A percentile compares a stretch with the other conserved stretches of the same genome.
These are phyloP conservation scores for Fonsecaea erecta DNA, from an alignment of 2,329 filamentous ascomycete species.

Conservation along the genomic window DNA sequence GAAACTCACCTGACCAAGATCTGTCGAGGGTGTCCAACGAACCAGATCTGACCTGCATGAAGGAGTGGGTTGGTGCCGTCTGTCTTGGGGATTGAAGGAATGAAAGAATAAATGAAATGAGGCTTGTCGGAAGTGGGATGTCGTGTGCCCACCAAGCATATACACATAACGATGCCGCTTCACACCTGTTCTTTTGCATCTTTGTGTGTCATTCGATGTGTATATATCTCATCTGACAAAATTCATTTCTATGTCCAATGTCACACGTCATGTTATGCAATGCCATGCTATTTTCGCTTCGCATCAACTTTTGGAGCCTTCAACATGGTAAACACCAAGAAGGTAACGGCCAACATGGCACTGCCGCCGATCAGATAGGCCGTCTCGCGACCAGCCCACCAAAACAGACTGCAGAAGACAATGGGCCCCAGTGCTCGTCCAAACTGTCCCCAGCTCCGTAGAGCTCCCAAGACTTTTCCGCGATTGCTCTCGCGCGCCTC, in stretches of 20 bases:
- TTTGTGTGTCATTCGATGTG: not conserved
- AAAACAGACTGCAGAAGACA: conserved; percentile 92
- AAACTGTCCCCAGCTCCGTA: conserved; percentile 81
- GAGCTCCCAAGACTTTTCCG: conserved; percentile 81
- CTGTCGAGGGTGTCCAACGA: too few species aligned
- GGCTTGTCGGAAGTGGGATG: too few species aligned
- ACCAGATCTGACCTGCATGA: too few species aligned
- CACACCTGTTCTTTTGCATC: too few species aligned
- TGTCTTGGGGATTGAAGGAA: too few species aligned
- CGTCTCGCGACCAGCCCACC: conserved; percentile 91
- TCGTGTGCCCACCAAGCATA: too few species aligned
- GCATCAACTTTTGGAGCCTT: conserved; percentile 26
- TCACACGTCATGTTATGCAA: too few species aligned
- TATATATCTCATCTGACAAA: not conserved
- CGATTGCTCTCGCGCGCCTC: conserved; percentile 80
- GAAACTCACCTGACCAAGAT: too few species aligned
- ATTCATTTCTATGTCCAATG: not conserved
- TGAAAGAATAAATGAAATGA: too few species aligned
- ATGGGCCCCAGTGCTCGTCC: conserved; percentile 86
- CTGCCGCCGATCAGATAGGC: conserved; percentile 81
- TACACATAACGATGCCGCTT: too few species aligned
- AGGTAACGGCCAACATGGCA: conserved; percentile 73
- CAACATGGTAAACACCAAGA: conserved; percentile 25
- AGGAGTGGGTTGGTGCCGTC: too few species aligned
- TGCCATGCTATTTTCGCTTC: conserved; percentile 11